Base-by-base conservation (phyloP, 2,329 filamentous ascomycete species). In the Botryosphaeria agaves region DNA sequence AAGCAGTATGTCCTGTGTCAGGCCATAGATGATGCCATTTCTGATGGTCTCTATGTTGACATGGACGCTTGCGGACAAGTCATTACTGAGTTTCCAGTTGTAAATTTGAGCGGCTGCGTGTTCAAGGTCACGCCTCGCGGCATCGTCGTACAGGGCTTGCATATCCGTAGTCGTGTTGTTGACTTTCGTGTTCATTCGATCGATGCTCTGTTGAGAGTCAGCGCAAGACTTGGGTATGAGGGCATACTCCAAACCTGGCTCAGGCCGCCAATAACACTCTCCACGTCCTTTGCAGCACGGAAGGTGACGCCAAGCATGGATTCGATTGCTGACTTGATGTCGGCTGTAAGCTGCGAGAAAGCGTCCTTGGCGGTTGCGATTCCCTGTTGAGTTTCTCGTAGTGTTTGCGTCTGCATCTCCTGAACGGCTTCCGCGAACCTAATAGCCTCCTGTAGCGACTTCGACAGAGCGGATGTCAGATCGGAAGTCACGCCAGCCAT, bases 401-500 rank as follows among this genome's bases (percentile, higher is more conserved):
- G 15, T 5, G 55, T 28, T 26, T 41, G 47, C 8, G 34, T 31
- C 30, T 49, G 51, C 23, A 59, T 39, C 1, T 30, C 31, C 8
- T 49, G 39, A 5, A 50, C 41, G 7, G 42, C 34, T 17, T 49
- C 36, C 14, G 49, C 29, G 34, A 61, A 61, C 11, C 33, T 38
- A 26, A 42, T 42, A 4, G 53, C 46, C 28, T 46, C 39, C 5
- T 35, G 37, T 7, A 59, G 30, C 6, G 53, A 46, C 29, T 47
- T 44, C 6, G 48, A 45, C 1, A 61, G 42, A 0, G 47, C 51
- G 5, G 41, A 32, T 11, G 46, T 49, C 7, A 59, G 39, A 19
- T 51, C 53, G 2, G 44, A 37, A 6, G 48, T 53, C 18, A 49
- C 50, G 18, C 55, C 42, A 2, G 51, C 35, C 16, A 60, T 47